These are phyloP conservation scores for Fusarium dimerum DNA, from an alignment of 2,329 filamentous ascomycete species.

Conservation along the genomic window DNA sequence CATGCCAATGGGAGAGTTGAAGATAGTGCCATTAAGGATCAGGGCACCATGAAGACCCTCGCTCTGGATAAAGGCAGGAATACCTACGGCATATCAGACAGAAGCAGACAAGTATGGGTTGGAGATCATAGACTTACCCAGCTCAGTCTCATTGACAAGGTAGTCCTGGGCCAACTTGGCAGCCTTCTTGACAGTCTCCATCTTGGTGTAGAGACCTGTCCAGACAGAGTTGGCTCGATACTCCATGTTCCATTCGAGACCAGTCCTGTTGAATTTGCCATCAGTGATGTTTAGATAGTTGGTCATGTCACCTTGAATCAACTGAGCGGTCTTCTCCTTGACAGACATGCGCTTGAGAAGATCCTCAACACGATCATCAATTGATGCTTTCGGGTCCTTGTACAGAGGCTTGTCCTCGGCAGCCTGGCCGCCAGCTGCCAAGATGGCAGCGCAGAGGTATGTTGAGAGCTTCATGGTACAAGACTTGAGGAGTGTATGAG, in stretches of 20 bases:
- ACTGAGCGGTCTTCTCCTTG: slow-evolving; percentile 71
- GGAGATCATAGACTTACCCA: slow-evolving; percentile 23
- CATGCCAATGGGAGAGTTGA: slow-evolving; percentile 74
- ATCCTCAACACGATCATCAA: slow-evolving; percentile 67
- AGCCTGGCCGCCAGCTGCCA: slow-evolving; percentile 28
- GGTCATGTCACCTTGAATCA: slow-evolving; percentile 68
- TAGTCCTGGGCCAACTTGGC: slow-evolving; percentile 70
- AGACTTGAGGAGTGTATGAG: slow-evolving; percentile 1
- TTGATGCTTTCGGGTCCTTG: slow-evolving; percentile 61
- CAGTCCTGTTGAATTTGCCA: slow-evolving; percentile 67
- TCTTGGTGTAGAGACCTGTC: slow-evolving; percentile 67
- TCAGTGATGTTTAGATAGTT: slow-evolving; percentile 73
- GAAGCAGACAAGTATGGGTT: slow-evolving; percentile 30
- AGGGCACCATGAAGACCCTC: slow-evolving; percentile 76
- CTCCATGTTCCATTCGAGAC: slow-evolving; percentile 66
- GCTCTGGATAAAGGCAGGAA: slow-evolving; percentile 72
- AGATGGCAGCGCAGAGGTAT: slow-evolving; percentile 22
- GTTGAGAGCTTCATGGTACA: slow-evolving; percentile 33
- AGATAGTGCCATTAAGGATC: slow-evolving; percentile 73
- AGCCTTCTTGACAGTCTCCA: slow-evolving; percentile 62
- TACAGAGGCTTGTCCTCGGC: slow-evolving; percentile 47
- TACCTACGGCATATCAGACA: slow-evolving; percentile 44
- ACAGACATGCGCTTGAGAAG: slow-evolving; percentile 73
- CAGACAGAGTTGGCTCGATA: slow-evolving; percentile 70
- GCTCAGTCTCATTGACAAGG: slow-evolving; percentile 49